phyloP scores from a whole-genome alignment of 805 yeast species.

The Clavispora santaluciae region DNA sequence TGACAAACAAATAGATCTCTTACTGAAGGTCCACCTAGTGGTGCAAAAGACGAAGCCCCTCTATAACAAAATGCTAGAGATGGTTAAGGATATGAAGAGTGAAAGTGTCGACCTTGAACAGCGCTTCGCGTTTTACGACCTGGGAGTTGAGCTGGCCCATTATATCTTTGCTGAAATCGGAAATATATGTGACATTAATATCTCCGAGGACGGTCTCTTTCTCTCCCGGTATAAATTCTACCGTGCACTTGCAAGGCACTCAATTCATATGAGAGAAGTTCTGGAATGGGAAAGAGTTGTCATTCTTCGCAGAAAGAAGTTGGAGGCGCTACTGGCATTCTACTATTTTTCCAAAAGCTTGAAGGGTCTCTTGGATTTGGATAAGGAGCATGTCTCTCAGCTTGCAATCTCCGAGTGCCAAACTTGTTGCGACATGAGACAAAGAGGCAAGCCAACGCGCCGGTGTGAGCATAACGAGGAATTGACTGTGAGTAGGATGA shows the following conservation, averaged over 20 bases:
- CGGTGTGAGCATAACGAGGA: not conserved
- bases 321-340: not conserved
- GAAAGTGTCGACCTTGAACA: not conserved
- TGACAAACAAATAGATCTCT: not conserved
- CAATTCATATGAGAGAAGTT: not conserved
- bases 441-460: not conserved
- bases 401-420: not conserved
- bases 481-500: not conserved
- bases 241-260: not conserved
- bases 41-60: not conserved
- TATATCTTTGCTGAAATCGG: not conserved
- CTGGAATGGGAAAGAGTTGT: not conserved
- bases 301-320: not conserved
- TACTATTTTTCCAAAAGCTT: not conserved
- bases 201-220: not conserved
- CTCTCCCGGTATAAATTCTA: not conserved
- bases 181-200: not conserved
- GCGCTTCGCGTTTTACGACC: not conserved
- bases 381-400: not conserved
- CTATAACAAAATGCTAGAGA: not conserved
- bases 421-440: not conserved
- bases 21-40: not conserved
- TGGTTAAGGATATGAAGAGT: not conserved
- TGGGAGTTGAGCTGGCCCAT: not conserved
- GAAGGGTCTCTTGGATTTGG: not conserved